These are phyloP conservation scores for Pezicula radicicola DNA, from an alignment of 2,329 filamentous ascomycete genomes.

Conservation along the genomic window DNA sequence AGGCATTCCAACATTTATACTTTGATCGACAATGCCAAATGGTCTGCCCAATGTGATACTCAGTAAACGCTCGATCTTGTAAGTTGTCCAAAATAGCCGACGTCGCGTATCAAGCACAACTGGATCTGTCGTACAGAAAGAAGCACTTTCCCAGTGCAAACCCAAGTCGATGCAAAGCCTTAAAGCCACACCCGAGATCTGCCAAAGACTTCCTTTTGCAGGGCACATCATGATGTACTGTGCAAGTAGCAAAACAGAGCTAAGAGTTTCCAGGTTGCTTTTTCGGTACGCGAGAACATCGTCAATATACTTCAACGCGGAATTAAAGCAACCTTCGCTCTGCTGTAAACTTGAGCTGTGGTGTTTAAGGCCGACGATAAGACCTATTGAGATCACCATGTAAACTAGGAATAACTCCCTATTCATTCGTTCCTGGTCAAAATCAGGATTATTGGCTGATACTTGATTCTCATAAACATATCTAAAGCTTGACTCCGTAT, in stretches of 20 bases:
- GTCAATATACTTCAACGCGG: constrained; percentile 27
- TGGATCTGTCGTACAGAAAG: constrained; percentile 17
- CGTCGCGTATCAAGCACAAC: constrained; percentile 23
- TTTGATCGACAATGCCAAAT: constrained; percentile 27
- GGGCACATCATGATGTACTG: constrained; percentile 31
- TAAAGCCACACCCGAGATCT: constrained; percentile 30
- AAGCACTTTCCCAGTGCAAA: constrained; percentile 29
- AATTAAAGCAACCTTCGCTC: constrained; percentile 33
- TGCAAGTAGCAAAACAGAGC: constrained; percentile 27
- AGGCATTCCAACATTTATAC: constrained; percentile 20
- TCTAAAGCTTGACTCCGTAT: constrained; percentile 23
- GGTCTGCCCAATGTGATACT: constrained; percentile 26
- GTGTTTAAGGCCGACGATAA: constrained; percentile 24
- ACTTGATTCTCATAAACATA: constrained; percentile 19
- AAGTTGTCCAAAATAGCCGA: constrained; percentile 24
- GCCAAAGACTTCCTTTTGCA: constrained; percentile 30
- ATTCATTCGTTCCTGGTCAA: constrained; percentile 11
- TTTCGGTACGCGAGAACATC: constrained; percentile 27
- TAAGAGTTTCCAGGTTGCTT: constrained; percentile 30
- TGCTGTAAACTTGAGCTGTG: constrained; percentile 22
- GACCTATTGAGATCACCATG: constrained; percentile 31
- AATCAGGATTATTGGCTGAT: constrained; percentile 6
- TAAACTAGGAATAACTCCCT: constrained; percentile 29
- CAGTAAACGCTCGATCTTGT: constrained; percentile 26
- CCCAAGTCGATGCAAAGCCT: constrained; percentile 30